These are phyloP conservation scores for Gossypium australe DNA, from an alignment of 345 rosid genomes.

Conservation along the genomic window DNA sequence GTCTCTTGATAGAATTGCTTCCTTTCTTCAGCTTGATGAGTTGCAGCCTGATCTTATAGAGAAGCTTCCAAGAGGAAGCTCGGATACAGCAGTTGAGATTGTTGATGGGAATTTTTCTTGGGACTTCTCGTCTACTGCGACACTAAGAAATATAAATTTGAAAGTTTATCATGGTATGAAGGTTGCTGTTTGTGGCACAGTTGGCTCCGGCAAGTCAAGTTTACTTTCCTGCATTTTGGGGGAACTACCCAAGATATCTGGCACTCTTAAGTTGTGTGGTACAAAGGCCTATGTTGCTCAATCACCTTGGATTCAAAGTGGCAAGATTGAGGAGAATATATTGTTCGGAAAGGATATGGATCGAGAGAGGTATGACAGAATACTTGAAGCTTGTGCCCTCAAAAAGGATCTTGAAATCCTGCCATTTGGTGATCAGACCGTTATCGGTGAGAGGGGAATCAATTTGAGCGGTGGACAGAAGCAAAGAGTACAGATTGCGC, in stretches of 20 bases:
- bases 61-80: conserved; percentile 20
- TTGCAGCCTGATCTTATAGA: conserved; percentile 31
- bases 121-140: conserved; percentile 36
- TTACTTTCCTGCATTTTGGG: conserved; percentile 60
- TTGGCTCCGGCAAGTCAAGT: conserved; percentile 75
- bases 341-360: conserved; percentile 53
- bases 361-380: conserved; percentile 35
- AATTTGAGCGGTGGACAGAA: too few species aligned
- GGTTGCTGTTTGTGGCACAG: conserved; percentile 65
- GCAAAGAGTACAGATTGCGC: too few species aligned
- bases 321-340: conserved; percentile 54
- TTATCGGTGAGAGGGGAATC: too few species aligned
- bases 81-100: conserved; percentile 34
- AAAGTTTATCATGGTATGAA: conserved; percentile 43
- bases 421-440: too few species aligned
- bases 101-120: conserved; percentile 46
- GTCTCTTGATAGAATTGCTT: conserved; percentile 51
- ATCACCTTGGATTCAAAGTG: conserved; percentile 81
- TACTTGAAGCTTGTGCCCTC: conserved; percentile 38
- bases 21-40: conserved; percentile 53
- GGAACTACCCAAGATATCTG: conserved; percentile 54
- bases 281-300: conserved; percentile 64
- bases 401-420: too few species aligned
- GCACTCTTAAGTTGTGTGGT: conserved; percentile 47
- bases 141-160: conserved; percentile 45